These are phyloP conservation scores for Brasilioporus rufonigricans DNA, from an alignment of 768 basidiomycete species.

Conservation along the genomic window DNA sequence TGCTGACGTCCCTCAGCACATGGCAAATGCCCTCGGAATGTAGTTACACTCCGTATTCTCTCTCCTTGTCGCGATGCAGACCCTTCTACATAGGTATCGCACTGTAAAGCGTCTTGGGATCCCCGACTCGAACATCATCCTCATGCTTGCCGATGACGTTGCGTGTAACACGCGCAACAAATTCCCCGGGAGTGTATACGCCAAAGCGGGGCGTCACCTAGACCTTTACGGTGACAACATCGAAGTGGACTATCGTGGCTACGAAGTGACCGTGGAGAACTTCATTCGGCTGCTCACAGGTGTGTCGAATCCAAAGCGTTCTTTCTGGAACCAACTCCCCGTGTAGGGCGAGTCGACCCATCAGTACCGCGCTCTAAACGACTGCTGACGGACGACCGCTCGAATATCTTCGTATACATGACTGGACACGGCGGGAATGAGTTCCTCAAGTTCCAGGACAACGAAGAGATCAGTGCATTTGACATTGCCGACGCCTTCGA, in stretches of 20 bases:
- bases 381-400: slow-evolving; percentile 83
- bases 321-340: not conserved
- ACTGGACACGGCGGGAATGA: slow-evolving; percentile 98
- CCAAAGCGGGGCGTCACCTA: slow-evolving; percentile 75
- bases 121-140: slow-evolving; percentile 97
- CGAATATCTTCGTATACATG: slow-evolving; percentile 97
- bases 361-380: slow-evolving; percentile 91
- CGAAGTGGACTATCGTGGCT: slow-evolving; percentile 97
- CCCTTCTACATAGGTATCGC: slow-evolving; percentile 67
- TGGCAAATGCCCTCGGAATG: slow-evolving; percentile 98
- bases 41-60: slow-evolving; percentile 33
- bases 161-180: slow-evolving; percentile 92
- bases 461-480: slow-evolving; percentile 94
- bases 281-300: slow-evolving; percentile 91
- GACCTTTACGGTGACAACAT: slow-evolving; percentile 97
- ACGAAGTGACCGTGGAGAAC: slow-evolving; percentile 97
- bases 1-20: slow-evolving; percentile 61
- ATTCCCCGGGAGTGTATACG: slow-evolving; percentile 90
- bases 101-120: slow-evolving; percentile 98
- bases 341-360: slow-evolving; percentile 74
- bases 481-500: slow-evolving; percentile 98
- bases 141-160: slow-evolving; percentile 97
- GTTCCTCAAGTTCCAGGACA: slow-evolving; percentile 99
- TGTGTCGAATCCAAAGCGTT: slow-evolving; percentile 33
- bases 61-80: not conserved